phyloP scores from a whole-genome alignment of 129 eudicot species.

The Artemisia annua region DNA sequence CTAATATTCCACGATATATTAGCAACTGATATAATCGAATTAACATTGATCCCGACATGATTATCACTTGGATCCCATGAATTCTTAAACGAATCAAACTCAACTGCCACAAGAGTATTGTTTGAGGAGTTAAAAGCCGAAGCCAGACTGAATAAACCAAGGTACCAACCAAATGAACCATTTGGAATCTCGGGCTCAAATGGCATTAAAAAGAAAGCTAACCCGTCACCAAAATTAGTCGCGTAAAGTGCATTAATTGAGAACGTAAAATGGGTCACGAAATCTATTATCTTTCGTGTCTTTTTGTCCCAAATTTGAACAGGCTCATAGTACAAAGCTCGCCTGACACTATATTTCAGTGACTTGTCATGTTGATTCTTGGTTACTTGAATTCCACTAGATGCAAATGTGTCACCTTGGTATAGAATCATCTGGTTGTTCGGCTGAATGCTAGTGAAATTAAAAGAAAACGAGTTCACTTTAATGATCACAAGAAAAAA shows the following conservation, averaged over 20 bases:
- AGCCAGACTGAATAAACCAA: conserved; percentile 31
- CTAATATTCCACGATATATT: conserved; percentile 35
- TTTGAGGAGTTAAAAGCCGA: conserved; percentile 25
- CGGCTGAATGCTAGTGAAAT: conserved; percentile 36
- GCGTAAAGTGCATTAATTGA: conserved; percentile 39
- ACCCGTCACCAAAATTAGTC: conserved; percentile 36
- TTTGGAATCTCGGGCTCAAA: too few species aligned
- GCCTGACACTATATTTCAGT: conserved; percentile 34
- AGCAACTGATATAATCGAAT: conserved; percentile 43
- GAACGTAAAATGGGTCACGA: conserved; percentile 43
- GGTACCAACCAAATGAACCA: conserved; percentile 34
- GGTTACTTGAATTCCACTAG: conserved; percentile 43
- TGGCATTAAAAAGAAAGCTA: conserved; percentile 33
- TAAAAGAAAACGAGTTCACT: conserved; percentile 34
- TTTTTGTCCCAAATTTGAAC: conserved; percentile 41
- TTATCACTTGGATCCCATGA: conserved; percentile 48
- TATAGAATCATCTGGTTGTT: conserved; percentile 33
- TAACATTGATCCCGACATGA: conserved; percentile 47
- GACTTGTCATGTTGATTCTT: conserved; percentile 33
- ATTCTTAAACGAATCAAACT: conserved; percentile 42
- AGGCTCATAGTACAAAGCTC: conserved; percentile 31
- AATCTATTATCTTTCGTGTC: conserved; percentile 30
- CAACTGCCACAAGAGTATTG: conserved; percentile 40
- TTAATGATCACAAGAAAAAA: conserved; percentile 7
- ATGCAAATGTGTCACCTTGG: conserved; percentile 49